Conservation (phyloP, 2,329 filamentous ascomycete species). For the Lecanicillium sp. region DNA sequence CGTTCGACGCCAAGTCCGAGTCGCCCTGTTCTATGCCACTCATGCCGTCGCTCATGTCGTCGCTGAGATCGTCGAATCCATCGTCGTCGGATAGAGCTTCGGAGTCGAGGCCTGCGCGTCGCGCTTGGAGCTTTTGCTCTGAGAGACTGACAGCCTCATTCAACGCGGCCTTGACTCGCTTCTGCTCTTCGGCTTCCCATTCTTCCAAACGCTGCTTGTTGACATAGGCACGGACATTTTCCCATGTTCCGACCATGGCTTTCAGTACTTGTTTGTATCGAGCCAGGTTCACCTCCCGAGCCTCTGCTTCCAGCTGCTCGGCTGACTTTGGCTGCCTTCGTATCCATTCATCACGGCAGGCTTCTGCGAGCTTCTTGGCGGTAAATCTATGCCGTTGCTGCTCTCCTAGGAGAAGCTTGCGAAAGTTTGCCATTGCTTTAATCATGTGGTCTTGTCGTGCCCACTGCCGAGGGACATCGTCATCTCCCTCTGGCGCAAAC, state of each 20-base stretch:
- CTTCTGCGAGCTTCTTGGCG: slow-evolving; percentile 74
- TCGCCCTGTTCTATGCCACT: slow-evolving; percentile 23
- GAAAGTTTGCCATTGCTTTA: slow-evolving; percentile 73
- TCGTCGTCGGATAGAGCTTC: slow-evolving; percentile 42
- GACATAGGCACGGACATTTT: slow-evolving; percentile 56
- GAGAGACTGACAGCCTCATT: slow-evolving; percentile 69
- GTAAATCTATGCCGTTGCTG: slow-evolving; percentile 68
- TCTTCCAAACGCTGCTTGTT: slow-evolving; percentile 54
- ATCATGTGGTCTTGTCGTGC: slow-evolving; percentile 82
- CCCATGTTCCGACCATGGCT: slow-evolving; percentile 52
- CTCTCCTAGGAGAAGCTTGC: slow-evolving; percentile 72
- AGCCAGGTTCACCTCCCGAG: slow-evolving; percentile 57
- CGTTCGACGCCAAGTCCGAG: slow-evolving; percentile 29
- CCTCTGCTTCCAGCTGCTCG: slow-evolving; percentile 78
- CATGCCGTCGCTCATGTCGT: slow-evolving; percentile 36
- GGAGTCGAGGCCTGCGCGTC: slow-evolving; percentile 48
- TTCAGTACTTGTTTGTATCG: slow-evolving; percentile 68
- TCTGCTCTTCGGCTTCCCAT: slow-evolving; percentile 61
- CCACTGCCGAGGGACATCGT: slow-evolving; percentile 74
- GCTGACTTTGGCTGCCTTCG: slow-evolving; percentile 66
- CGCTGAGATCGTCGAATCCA: slow-evolving; percentile 42
- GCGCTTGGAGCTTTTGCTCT: slow-evolving; percentile 60
- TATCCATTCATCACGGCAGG: slow-evolving; percentile 70
- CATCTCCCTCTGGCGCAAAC: slow-evolving; percentile 64
- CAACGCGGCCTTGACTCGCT: slow-evolving; percentile 59